phyloP scores from a whole-genome alignment of 495 filamentous ascomycete genomes.

The Penicillium egyptiacum region DNA sequence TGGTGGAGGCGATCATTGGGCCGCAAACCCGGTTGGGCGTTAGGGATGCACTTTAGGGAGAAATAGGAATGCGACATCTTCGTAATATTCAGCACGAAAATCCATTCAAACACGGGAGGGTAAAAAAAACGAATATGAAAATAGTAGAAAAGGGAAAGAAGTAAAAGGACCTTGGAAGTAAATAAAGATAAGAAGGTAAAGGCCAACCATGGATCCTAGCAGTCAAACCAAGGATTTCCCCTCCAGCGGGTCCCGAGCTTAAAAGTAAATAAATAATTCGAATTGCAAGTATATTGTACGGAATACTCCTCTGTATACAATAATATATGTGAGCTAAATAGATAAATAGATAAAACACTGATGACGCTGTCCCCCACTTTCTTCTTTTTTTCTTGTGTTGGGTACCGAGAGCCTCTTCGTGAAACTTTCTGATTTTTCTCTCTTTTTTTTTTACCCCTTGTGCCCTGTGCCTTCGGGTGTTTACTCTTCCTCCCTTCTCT shows the following conservation, averaged over 20 bases:
- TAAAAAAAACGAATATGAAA: not conserved
- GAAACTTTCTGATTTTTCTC: conserved; percentile 18
- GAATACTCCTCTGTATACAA: not conserved
- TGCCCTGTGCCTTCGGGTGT: conserved; percentile 9
- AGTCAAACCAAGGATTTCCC: conserved; percentile 13
- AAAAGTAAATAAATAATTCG: conserved; percentile 1
- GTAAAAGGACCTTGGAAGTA: conserved; percentile 6
- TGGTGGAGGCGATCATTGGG: conserved; percentile 30
- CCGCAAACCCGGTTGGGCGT: conserved; percentile 27
- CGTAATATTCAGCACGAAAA: not conserved
- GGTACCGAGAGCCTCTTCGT: conserved; percentile 32
- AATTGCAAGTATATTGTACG: not conserved
- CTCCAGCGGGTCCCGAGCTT: conserved; percentile 20
- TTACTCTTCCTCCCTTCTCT: conserved; percentile 1
- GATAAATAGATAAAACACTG: conserved; percentile 6
- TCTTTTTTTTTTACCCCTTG: conserved; percentile 8
- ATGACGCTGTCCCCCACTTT: conserved; percentile 16
- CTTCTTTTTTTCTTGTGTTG: conserved; percentile 21
- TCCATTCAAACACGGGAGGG: not conserved
- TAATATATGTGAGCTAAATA: not conserved
- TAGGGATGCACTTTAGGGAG: conserved; percentile 3
- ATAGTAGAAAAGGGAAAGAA: not conserved
- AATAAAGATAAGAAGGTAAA: conserved; percentile 9
- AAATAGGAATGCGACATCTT: conserved; percentile 6
- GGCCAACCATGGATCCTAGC: conserved; percentile 4